A percentile compares a stretch with the other conserved stretches of the same genome.
Conservation (phyloP, 2,329 filamentous ascomycete genomes). For the Hypoxylon sp. region DNA sequence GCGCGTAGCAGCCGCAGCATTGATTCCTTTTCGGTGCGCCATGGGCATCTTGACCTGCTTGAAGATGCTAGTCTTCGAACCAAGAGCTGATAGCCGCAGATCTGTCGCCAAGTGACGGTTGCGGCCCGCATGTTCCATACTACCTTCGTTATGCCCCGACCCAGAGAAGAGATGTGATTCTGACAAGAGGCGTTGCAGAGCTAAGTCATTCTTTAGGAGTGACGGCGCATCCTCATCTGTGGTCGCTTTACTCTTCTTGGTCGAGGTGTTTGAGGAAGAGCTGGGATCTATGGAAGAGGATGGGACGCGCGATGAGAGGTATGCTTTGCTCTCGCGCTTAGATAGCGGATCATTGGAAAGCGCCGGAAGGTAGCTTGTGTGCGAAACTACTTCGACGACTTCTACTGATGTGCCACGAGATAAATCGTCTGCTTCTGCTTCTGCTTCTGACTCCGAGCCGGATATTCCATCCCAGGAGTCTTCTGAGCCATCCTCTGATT, state of each 20-base stretch:
- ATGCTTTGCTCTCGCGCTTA: slow-evolving; percentile 81
- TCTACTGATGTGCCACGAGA: slow-evolving; percentile 41
- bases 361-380: slow-evolving; percentile 62
- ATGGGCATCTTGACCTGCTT: slow-evolving; percentile 91
- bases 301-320: slow-evolving; percentile 70
- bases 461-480: slow-evolving; percentile 75
- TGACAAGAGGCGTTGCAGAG: slow-evolving; percentile 88
- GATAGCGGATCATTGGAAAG: slow-evolving; percentile 63
- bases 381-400: slow-evolving; percentile 73
- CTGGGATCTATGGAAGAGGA: slow-evolving; percentile 48
- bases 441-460: slow-evolving; percentile 62
- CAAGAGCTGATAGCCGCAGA: slow-evolving; percentile 84
- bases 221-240: slow-evolving; percentile 72
- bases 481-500: slow-evolving; percentile 44
- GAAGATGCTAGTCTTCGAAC: slow-evolving; percentile 81
- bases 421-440: slow-evolving; percentile 47
- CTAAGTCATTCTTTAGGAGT: slow-evolving; percentile 91
- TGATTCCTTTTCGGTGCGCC: slow-evolving; percentile 87
- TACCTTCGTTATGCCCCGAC: slow-evolving; percentile 53
- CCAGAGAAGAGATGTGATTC: slow-evolving; percentile 88
- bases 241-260: slow-evolving; percentile 51
- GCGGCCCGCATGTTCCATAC: slow-evolving; percentile 69
- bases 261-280: slow-evolving; percentile 47
- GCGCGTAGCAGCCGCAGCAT: slow-evolving; percentile 72
- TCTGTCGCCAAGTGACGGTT: slow-evolving; percentile 87